Conservation (phyloP, 2,329 filamentous ascomycete genomes). For the Passalora sequoiae region DNA sequence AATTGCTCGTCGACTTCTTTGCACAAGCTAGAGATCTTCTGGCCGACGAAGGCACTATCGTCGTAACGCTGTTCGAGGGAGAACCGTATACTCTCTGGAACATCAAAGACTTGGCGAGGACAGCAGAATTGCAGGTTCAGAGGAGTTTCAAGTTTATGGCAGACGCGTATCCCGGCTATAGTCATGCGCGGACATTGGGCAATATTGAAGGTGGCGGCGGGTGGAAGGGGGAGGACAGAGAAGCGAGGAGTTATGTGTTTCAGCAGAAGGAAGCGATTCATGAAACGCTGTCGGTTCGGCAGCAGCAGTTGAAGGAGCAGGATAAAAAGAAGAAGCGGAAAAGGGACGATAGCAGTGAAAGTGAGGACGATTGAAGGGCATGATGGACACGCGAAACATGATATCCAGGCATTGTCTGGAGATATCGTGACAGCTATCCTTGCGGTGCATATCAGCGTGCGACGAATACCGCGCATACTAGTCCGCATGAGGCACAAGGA, state of each 20-base stretch:
- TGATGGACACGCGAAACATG: background rate
- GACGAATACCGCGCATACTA: no score
- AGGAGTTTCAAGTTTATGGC: constrained; percentile 66
- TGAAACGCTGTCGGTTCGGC: constrained; percentile 16
- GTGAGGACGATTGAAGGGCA: constrained; percentile 16
- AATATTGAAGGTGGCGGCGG: constrained; percentile 43
- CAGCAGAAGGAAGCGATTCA: constrained; percentile 32
- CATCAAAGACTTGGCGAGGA: constrained; percentile 76
- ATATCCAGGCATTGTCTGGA: background rate
- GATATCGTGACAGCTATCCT: no score
- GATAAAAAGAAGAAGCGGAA: constrained; percentile 23
- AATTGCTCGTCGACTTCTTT: constrained; percentile 67
- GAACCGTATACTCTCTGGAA: constrained; percentile 97
- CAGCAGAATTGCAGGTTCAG: constrained; percentile 65
- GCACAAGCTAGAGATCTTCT: constrained; percentile 49
- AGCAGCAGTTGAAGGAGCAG: constrained; percentile 1
- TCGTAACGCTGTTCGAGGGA: constrained; percentile 87
- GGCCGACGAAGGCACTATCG: constrained; percentile 54
- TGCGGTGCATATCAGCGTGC: no score
- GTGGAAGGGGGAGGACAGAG: constrained; percentile 47
- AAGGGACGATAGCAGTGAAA: constrained; percentile 18
- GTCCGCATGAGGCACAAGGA: background rate
- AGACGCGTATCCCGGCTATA: constrained; percentile 65
- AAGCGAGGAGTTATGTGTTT: constrained; percentile 45
- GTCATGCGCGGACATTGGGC: constrained; percentile 67